A percentile compares a stretch with the other conserved stretches of the same genome.
phyloP scores from a whole-genome alignment of 768 basidiomycete species.

The Amanita exitialis region DNA sequence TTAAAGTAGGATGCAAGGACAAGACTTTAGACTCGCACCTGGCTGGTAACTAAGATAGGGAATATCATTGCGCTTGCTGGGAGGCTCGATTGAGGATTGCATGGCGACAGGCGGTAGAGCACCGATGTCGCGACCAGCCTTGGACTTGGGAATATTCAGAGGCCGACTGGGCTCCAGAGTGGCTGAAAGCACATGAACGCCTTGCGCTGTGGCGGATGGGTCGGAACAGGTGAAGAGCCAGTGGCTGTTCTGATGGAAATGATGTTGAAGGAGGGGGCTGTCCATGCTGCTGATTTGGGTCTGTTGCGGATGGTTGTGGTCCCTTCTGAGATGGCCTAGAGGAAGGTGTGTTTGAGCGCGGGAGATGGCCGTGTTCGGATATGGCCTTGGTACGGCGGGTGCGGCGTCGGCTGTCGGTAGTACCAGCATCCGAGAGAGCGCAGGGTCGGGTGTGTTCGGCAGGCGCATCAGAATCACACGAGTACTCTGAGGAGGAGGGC shows the following conservation, averaged over 20 bases:
- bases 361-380: neutral
- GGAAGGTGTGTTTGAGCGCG: slow-evolving; percentile 20
- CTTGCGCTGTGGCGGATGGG: slow-evolving; percentile 55
- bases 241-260: neutral
- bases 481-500: slow-evolving; percentile 42
- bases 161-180: slow-evolving; percentile 24
- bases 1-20: neutral
- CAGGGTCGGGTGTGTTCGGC: slow-evolving; percentile 26
- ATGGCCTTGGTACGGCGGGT: slow-evolving; percentile 18
- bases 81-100: slow-evolving; percentile 11
- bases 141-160: neutral
- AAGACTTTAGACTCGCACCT: slow-evolving; percentile 23
- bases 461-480: slow-evolving; percentile 27
- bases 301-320: neutral
- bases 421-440: slow-evolving; percentile 46
- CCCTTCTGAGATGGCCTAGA: neutral
- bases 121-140: neutral
- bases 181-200: slow-evolving; percentile 45
- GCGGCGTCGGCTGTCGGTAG: slow-evolving; percentile 55
- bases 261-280: neutral
- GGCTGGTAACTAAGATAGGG: slow-evolving; percentile 55
- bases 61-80: slow-evolving; percentile 14
- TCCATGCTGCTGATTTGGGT: neutral
- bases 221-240: slow-evolving; percentile 18
- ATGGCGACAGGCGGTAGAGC: slow-evolving; percentile 4